Conservation (phyloP, 176 grass and related monocot genomes). For the Musa itinerans region DNA sequence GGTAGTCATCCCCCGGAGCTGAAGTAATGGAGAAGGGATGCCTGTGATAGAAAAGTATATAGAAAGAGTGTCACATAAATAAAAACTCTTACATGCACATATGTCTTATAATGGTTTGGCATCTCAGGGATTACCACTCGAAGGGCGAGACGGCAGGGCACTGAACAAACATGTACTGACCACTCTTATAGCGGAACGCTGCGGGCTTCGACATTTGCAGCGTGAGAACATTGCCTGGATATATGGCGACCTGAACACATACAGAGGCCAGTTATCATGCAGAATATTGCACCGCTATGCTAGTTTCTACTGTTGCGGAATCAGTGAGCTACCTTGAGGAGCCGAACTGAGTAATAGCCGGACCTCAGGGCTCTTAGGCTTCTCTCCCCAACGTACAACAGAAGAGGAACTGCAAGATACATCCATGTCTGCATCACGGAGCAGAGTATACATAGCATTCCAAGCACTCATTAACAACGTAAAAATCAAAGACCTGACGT, state of each 20-base stretch:
- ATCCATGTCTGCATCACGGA: constrained; percentile 74
- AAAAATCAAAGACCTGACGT: not conserved
- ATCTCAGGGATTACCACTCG: constrained; percentile 67
- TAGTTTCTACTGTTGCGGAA: not conserved
- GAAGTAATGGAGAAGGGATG: constrained; percentile 99
- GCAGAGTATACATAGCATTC: not conserved
- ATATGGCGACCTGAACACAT: constrained; percentile 73
- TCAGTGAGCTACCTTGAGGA: constrained; percentile 46
- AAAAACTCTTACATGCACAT: too few species aligned
- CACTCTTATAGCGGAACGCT: constrained; percentile 84
- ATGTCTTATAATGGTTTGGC: not conserved
- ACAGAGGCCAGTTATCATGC: not conserved
- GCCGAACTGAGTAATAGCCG: constrained; percentile 72
- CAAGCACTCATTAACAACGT: not conserved
- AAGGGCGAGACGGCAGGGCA: constrained; percentile 92
- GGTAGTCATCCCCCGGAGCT: constrained; percentile 78
- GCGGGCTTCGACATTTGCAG: constrained; percentile 90
- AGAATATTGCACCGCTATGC: too few species aligned
- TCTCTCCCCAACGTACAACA: constrained; percentile 75
- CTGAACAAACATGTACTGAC: constrained; percentile 99
- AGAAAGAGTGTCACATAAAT: too few species aligned
- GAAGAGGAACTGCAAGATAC: constrained; percentile 86
- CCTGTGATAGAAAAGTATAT: constrained; percentile 31
- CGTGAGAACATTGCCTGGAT: constrained; percentile 92
- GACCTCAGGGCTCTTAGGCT: constrained; percentile 77